Evolutionary conservation across 129 eudicot species (phyloP).

Genomic region (Erigeron canadensis): DNA sequence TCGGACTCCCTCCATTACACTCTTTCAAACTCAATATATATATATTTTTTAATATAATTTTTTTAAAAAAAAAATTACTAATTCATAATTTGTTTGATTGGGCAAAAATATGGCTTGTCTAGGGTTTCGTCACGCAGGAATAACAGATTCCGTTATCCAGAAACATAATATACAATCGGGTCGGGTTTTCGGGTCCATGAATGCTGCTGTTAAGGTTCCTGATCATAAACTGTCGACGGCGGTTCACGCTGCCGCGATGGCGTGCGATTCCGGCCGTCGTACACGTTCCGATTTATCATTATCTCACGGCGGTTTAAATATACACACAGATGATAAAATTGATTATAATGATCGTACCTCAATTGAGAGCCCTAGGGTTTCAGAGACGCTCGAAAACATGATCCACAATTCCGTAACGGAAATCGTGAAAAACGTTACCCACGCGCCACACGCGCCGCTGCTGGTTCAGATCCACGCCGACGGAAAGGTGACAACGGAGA

Average conservation of each 20-base stretch:
- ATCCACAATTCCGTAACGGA: conserved; percentile 41
- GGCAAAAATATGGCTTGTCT: conserved; percentile 25
- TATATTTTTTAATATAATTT: too few species aligned
- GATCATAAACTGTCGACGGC: conserved; percentile 4
- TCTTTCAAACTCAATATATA: neutral
- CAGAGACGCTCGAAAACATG: conserved; percentile 45
- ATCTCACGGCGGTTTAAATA: conserved; percentile 1
- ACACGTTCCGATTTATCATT: neutral
- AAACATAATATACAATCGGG: conserved; percentile 20
- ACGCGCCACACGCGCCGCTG: conserved; percentile 52
- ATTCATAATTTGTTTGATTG: neutral
- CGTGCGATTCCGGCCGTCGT: conserved; percentile 17
- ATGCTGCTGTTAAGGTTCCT: conserved; percentile 15
- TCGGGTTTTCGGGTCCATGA: conserved; percentile 16
- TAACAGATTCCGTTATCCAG: conserved; percentile 22
- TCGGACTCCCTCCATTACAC: conserved; percentile 21
- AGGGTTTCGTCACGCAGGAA: conserved; percentile 15
- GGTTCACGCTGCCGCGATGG: conserved; percentile 12
- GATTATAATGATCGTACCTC: conserved; percentile 28
- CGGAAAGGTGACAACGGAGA: conserved; percentile 37
- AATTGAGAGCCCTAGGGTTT: conserved; percentile 36
- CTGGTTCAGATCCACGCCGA: conserved; percentile 42
- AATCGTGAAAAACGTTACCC: conserved; percentile 49
- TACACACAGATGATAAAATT: conserved; percentile 4
- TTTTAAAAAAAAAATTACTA: neutral